Evolutionary conservation across 495 filamentous ascomycete species (phyloP).

Genomic region (Acidiella bohemica): DNA sequence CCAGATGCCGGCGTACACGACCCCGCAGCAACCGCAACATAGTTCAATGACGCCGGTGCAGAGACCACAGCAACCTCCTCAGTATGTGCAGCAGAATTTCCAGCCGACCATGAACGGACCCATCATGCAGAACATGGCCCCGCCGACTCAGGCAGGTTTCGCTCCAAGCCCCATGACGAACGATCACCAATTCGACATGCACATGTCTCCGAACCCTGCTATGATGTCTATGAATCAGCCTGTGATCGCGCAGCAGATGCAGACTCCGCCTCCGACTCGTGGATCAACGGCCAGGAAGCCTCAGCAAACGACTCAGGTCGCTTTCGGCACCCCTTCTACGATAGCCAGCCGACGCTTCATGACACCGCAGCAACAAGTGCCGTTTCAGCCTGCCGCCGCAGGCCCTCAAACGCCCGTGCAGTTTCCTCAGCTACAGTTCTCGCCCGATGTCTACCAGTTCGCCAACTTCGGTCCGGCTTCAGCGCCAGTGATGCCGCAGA

Average conservation of each 20-base stretch:
- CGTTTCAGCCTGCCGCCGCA: slow-evolving; percentile 26
- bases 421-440: slow-evolving; percentile 44
- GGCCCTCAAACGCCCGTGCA: slow-evolving; percentile 27
- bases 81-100: slow-evolving; percentile 13
- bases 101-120: slow-evolving; percentile 6
- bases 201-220: slow-evolving; percentile 1
- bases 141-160: slow-evolving; percentile 36
- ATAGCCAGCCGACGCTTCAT: slow-evolving; percentile 31
- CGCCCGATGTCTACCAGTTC: slow-evolving; percentile 56
- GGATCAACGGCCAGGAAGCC: slow-evolving; percentile 34
- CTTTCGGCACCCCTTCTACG: slow-evolving; percentile 27
- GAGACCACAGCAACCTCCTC: slow-evolving; percentile 19
- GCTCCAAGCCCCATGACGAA: slow-evolving; percentile 19
- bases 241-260: slow-evolving; percentile 40
- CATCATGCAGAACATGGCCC: slow-evolving; percentile 21
- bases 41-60: slow-evolving; percentile 20
- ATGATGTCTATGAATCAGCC: slow-evolving; percentile 10
- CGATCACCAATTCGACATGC: background rate
- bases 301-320: slow-evolving; percentile 24
- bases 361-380: slow-evolving; percentile 34
- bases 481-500: slow-evolving; percentile 51
- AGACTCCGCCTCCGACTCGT: slow-evolving; percentile 53
- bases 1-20: slow-evolving; percentile 25
- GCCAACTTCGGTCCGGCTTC: slow-evolving; percentile 55
- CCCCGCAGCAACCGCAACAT: slow-evolving; percentile 25